Base-by-base conservation (phyloP, 2,329 filamentous ascomycete species). In the Calonectria hongkongensis region DNA sequence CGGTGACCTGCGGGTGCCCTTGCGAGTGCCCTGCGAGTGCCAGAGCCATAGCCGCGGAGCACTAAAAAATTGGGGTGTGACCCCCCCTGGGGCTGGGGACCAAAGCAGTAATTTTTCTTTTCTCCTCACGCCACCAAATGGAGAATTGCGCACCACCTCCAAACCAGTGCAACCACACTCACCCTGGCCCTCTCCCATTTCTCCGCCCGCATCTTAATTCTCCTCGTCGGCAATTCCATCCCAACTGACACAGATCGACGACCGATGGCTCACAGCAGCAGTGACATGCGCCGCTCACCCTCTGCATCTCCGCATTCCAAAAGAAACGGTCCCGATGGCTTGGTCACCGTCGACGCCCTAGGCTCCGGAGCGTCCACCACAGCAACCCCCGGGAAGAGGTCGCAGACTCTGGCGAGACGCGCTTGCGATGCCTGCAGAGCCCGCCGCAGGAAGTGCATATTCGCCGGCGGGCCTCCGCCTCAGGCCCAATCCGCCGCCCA, bases 351-450 rank as follows among this genome's bases (percentile, higher is more conserved):
- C 18, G 41, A 30, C 21, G 51, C 27, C 13, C 13, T 21, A 7
- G 48, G 33, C 13, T 15, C 48, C 27, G 10, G 13, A 25, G 21
- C 12, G 13, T 8, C n/a, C 33, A 7, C 70, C 13, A 21, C 56
- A 5, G 54, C 27, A 21, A 21, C 39, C 43, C 45, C 36, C 36
- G 43, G 56, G 36, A 60, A 39, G 39, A 65, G 51, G 21, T 43
- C 65, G 15, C 72, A 71, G 33, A 74, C 67, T 13, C 69, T 79
- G 30, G 75, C 77, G 9, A 73, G 72, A n/a, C 71, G 78, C 51
- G 78, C 78, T 2, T 79, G 78, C 51, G 78, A 79, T 70, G 78
- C 76, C 13, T 79, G 78, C 56, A 74, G 78, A 28, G 78, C 78
- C 2, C 72, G 78, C 7, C 72, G 78, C 54, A 73, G 78, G 27